A percentile compares a stretch with the other conserved stretches of the same genome.
These are phyloP conservation scores for Trichoderma asperelloides DNA, from an alignment of 495 filamentous ascomycete genomes.

Conservation along the genomic window DNA sequence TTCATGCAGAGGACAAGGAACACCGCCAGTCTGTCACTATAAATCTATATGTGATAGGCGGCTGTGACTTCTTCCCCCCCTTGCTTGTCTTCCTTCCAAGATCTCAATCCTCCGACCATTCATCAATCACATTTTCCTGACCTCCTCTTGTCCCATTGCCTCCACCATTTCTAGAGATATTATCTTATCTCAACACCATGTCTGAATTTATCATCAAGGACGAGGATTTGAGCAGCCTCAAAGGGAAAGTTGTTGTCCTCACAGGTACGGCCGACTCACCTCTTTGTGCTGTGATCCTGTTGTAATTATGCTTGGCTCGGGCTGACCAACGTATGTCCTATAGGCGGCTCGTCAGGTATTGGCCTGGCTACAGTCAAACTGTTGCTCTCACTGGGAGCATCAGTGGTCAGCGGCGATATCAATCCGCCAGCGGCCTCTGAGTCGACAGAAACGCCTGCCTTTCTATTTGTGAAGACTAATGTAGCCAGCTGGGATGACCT, in stretches of 20 bases:
- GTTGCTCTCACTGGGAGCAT: slow-evolving; percentile 36
- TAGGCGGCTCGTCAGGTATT: slow-evolving; percentile 44
- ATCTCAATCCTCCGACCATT: background rate
- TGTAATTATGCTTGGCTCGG: background rate
- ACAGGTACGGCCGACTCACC: slow-evolving; percentile 29
- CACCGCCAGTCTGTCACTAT: no score
- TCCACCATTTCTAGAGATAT: background rate
- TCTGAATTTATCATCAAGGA: slow-evolving; percentile 23
- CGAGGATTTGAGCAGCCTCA: slow-evolving; percentile 26
- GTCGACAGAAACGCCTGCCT: slow-evolving; percentile 5
- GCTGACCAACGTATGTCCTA: slow-evolving; percentile 8
- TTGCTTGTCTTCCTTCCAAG: background rate
- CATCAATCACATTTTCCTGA: background rate
- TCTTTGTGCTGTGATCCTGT: background rate
- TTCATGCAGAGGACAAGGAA: no score
- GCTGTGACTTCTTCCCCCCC: background rate
- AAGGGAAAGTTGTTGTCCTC: slow-evolving; percentile 38
- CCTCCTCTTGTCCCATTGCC: background rate
- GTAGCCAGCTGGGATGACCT: slow-evolving; percentile 35
- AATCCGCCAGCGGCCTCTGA: slow-evolving; percentile 21
- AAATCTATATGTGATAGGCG: no score
- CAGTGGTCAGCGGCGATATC: slow-evolving; percentile 36
- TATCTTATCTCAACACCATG: slow-evolving; percentile 15
- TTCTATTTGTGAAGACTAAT: slow-evolving; percentile 29
- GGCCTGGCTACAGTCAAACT: slow-evolving; percentile 37